Conservation (phyloP, 2,329 filamentous ascomycete species). For the Passalora sequoiae region DNA sequence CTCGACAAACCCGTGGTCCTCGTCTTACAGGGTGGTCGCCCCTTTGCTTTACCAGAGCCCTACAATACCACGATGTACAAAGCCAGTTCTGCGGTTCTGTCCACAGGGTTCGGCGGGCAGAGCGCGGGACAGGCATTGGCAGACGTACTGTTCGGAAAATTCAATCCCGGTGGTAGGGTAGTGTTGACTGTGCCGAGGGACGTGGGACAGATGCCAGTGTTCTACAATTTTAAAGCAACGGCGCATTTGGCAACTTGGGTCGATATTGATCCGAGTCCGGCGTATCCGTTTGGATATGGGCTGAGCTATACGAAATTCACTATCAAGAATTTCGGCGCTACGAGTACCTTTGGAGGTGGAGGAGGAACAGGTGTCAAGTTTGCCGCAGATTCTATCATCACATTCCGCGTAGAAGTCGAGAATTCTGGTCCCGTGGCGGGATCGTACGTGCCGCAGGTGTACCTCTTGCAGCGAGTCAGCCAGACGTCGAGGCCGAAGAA, state of each 20-base stretch:
- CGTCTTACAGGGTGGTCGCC: conserved; percentile 13
- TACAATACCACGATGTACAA: too few relatives aligned
- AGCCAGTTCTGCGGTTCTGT: conserved; percentile 10
- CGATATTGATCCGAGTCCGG: conserved; percentile 8
- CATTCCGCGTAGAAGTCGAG: conserved; percentile 34
- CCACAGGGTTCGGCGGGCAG: conserved; percentile 14
- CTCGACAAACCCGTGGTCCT: conserved; percentile 11
- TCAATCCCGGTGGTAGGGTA: conserved; percentile 12
- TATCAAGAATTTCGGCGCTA: not conserved
- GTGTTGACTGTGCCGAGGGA: conserved; percentile 10
- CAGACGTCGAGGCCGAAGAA: conserved; percentile 41
- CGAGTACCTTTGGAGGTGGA: not conserved
- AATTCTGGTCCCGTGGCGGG: conserved; percentile 36
- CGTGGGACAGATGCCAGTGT: conserved; percentile 15
- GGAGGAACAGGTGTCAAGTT: conserved; percentile 7
- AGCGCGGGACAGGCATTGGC: conserved; percentile 12
- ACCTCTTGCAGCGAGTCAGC: conserved; percentile 39
- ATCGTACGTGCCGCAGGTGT: conserved; percentile 41
- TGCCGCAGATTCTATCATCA: conserved; percentile 24
- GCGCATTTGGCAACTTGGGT: conserved; percentile 8
- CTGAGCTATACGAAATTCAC: conserved; percentile 12
- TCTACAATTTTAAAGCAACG: conserved; percentile 13
- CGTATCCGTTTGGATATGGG: conserved; percentile 16
- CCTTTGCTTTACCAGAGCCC: conserved; percentile 14
- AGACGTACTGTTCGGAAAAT: conserved; percentile 12